These are phyloP conservation scores for Podaxis sp. DNA, from an alignment of 768 basidiomycete genomes.

Conservation along the genomic window DNA sequence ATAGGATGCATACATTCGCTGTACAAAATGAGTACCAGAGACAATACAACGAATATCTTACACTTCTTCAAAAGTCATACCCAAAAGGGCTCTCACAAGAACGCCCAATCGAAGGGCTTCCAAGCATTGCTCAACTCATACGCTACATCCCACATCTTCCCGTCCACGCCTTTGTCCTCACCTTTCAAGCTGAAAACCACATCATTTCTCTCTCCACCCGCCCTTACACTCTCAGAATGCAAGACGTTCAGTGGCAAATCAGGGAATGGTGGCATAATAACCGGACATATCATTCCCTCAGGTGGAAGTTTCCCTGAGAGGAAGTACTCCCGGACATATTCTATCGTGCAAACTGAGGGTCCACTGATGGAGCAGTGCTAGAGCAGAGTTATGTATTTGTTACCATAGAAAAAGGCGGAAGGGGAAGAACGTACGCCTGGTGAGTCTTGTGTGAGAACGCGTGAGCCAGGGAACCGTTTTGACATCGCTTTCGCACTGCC, in stretches of 20 bases:
- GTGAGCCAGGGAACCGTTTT: conserved; percentile 32
- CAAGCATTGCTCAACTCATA: neutral
- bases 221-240: too few species aligned
- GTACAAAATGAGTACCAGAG: neutral
- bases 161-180: too few species aligned
- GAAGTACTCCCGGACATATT: conserved; percentile 38
- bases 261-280: conserved; percentile 27
- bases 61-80: neutral
- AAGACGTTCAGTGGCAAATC: too few species aligned
- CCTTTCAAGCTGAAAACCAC: too few species aligned
- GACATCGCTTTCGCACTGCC: conserved; percentile 39
- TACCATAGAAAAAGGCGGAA: neutral
- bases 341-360: conserved; percentile 31
- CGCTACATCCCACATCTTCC: neutral
- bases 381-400: neutral
- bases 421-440: conserved; percentile 28
- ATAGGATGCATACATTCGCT: neutral
- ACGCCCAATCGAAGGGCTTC: neutral
- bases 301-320: conserved; percentile 35
- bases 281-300: conserved; percentile 36
- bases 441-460: conserved; percentile 41
- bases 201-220: too few species aligned
- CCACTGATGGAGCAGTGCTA: conserved; percentile 34
- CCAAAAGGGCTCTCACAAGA: neutral
- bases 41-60: neutral